These are phyloP conservation scores for Chaetomiaceae sp. DNA, from an alignment of 2,329 filamentous ascomycete species.

Conservation along the genomic window DNA sequence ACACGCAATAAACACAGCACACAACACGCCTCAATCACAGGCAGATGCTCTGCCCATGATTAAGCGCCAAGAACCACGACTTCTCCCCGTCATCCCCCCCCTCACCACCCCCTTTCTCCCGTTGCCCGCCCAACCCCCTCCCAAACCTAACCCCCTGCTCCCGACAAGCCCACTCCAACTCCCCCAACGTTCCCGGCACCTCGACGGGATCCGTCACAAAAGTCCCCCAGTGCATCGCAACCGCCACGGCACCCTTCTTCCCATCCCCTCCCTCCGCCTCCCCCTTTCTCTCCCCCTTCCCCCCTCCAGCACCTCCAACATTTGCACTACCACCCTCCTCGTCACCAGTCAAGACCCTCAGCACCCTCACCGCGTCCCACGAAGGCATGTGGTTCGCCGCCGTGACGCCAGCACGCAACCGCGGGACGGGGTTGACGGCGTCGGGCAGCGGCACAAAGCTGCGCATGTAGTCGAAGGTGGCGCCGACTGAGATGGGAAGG, in stretches of 20 bases:
- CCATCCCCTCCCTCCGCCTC: background rate
- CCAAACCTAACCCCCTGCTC: conserved; percentile 22
- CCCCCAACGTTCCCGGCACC: conserved; percentile 23
- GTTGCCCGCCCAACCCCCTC: conserved; percentile 6
- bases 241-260: conserved; percentile 12
- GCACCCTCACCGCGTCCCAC: conserved; percentile 26
- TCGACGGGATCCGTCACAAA: conserved; percentile 25
- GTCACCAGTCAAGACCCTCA: conserved; percentile 11
- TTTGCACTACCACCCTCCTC: too few relatives aligned
- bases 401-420: conserved; percentile 20
- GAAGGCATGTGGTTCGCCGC: conserved; percentile 26
- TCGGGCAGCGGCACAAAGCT: conserved; percentile 24
- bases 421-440: conserved; percentile 23
- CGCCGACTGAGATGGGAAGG: conserved; percentile 24
- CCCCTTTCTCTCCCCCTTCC: background rate
- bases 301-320: background rate
- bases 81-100: too few relatives aligned
- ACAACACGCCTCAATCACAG: background rate
- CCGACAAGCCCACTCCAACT: conserved; percentile 25
- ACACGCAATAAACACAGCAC: too few relatives aligned
- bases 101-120: background rate
- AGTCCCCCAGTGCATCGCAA: conserved; percentile 27
- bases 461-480: conserved; percentile 24
- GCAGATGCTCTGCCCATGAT: conserved; percentile 1
- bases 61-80: background rate